phyloP scores from a whole-genome alignment of 1,284 basidiomycete genomes.

The Moesziomyces sp. region DNA sequence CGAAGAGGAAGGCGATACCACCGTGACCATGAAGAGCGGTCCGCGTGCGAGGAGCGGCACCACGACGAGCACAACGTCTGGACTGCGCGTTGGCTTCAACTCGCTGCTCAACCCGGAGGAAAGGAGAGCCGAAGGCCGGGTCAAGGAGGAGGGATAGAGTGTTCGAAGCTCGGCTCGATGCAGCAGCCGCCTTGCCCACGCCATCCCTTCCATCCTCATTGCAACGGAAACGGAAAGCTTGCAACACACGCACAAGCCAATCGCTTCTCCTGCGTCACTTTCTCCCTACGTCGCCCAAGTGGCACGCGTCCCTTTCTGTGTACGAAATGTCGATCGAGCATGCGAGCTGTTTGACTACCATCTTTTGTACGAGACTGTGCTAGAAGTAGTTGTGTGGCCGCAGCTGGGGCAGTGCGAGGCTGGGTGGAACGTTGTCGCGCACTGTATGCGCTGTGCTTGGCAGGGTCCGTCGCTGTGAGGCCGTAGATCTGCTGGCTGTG shows the following conservation, averaged over 20 bases:
- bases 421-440: no score
- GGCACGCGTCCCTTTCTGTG: background rate
- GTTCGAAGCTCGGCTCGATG: background rate
- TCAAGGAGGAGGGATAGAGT: conserved; percentile 26
- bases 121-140: conserved; percentile 5
- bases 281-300: background rate
- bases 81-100: conserved; percentile 32
- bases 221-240: background rate
- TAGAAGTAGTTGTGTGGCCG: no score
- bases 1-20: conserved; percentile 38
- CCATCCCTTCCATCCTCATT: background rate
- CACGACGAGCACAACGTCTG: conserved; percentile 25
- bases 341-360: background rate
- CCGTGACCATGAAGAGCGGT: conserved; percentile 31
- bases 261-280: background rate
- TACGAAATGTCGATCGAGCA: background rate
- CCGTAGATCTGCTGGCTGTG: no score
- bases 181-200: background rate
- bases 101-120: conserved; percentile 41
- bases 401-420: no score
- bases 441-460: no score
- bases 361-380: background rate
- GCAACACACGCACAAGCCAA: background rate
- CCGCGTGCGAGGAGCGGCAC: conserved; percentile 30
- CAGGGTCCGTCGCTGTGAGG: no score